Base-by-base conservation (phyloP, 305 asterid genomes). In the Fraxinus angustifolia region DNA sequence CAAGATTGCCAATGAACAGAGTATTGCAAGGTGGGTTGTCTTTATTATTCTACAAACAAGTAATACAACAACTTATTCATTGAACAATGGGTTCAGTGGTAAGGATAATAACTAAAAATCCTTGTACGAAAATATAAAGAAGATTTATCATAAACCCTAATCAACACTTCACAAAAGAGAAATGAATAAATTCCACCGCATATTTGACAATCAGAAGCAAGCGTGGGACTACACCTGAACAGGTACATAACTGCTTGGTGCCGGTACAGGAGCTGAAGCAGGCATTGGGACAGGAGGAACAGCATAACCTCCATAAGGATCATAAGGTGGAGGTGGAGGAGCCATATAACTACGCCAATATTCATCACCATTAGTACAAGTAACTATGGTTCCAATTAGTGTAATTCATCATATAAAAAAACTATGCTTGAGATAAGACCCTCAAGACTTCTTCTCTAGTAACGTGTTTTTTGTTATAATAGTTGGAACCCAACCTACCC, bases 11-110 rank as follows among this genome's bases (percentile, higher is more conserved):
- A 88, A 96, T 96, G 82, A 96, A 96, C 30, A 96, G 94, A 77
- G 99, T 96, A 87, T 96, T 96, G 91, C 99, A 94, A 58, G 98
- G 99, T 86, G 98, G 98, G 84, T 96, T 96, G 77, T 96, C 99
- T 87, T 96, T 96, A 76, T 88, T 92, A 88, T 96, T 96, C 99
- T 96, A 85, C 90, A 82, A 87, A 79, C 79, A 76, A 76, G 80
- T 62, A 82, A 73, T 35, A 68, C 56, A 50, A 16, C 40, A 70
- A 16, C 17, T 70, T 67, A 67, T 62, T 62, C 73, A 28, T 30
- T 26, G 8, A 67, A 28, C 73, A 67, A 23, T 28, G 73, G 36
- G 16, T 28, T 23, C 73, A 26, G 35, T 67, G 73, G 73, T 67
- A 28, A 67, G 73, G 40, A 72, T 21, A 19, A 33, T 19, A 80